phyloP scores from a whole-genome alignment of 164 flowering plant species.

The Cinnamomum chago region DNA sequence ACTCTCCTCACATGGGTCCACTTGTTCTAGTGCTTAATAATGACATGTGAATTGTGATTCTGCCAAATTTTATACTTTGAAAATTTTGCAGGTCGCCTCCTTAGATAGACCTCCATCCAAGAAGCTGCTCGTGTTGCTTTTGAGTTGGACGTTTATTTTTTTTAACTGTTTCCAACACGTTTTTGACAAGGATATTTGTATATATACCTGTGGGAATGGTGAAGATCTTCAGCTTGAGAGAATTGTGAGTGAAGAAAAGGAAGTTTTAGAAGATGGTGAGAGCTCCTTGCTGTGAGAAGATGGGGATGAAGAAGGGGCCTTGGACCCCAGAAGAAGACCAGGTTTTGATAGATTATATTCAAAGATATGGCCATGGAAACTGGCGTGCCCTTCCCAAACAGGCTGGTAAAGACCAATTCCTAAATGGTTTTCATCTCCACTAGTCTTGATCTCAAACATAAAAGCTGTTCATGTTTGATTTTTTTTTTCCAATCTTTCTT shows the following conservation, averaged over 20 bases:
- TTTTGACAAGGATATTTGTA: background rate
- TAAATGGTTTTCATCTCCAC: background rate
- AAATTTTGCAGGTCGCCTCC: background rate
- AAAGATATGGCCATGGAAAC: conserved; percentile 47
- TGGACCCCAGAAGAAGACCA: conserved; percentile 74
- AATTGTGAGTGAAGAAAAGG: background rate
- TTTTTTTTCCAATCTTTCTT: too few relatives aligned
- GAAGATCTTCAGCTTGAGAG: background rate
- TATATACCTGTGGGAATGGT: conserved; percentile 6
- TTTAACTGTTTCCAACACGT: too few relatives aligned
- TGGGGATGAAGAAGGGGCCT: conserved; percentile 74
- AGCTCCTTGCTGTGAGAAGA: conserved; percentile 70
- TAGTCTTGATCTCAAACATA: background rate
- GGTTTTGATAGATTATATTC: conserved; percentile 41
- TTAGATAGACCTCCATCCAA: background rate
- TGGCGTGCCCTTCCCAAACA: conserved; percentile 76
- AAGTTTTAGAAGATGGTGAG: conserved; percentile 34
- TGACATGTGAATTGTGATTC: background rate
- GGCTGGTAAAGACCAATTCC: conserved; percentile 37
- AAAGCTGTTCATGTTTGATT: too few relatives aligned
- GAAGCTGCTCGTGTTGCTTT: conserved; percentile 9
- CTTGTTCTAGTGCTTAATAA: background rate
- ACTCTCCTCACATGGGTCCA: background rate
- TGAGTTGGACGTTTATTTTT: background rate
- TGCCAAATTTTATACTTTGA: background rate